Base-by-base conservation (phyloP, 2,329 filamentous ascomycete genomes). In the Incumbomyces lentus region DNA sequence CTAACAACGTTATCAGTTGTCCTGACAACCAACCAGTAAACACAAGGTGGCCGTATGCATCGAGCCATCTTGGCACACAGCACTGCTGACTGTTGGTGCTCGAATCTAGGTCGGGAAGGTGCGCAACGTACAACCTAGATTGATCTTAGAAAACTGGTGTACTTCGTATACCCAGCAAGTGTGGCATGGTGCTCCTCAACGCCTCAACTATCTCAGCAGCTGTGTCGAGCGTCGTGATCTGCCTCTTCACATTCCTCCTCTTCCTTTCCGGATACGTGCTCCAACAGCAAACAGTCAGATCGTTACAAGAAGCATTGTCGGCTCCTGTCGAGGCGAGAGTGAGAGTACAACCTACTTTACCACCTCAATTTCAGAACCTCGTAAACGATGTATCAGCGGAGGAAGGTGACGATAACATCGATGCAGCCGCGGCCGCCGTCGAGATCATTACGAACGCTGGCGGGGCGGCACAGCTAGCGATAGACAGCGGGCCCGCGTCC, bases 181-280 rank as follows among this genome's bases (percentile, higher is more conserved):
- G 14, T 16, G 55, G 51, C 52, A 71, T 71, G 68, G 68, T 71
- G 44, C 65, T 71, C 41, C 49, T 71, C 36, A 68, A 63, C 13
- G 64, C 66, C 30, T 69, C 66, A 7, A 65, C 66, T 12, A 64
- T 71, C 32, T 68, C 68, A 12, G 60, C 64, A 34, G 62, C 67
- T 30, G 47, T 70, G 49, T 70, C 68, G 18, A 62, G 66, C 31
- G 61, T 62, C 4, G 59, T 71, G 18, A 84, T 95, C 49, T 69
- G 86, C 52, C 62, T 85, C 19, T 95, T 86, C 65, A 94, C 88
- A 2, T 64, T 81, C 32, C 77, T 88, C 3, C 79, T 95, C 19
- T 95, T 95, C 64, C 72, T 95, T 29, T 87, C 85, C 43, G 89
- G 89, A 58, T 95, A 93, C 63, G 76, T 81, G 2, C 75, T 95